Percentiles rank a stretch among this genome's conserved stretches.
Conservation (phyloP, 768 basidiomycete species). For the Pulveroboletus sp. region DNA sequence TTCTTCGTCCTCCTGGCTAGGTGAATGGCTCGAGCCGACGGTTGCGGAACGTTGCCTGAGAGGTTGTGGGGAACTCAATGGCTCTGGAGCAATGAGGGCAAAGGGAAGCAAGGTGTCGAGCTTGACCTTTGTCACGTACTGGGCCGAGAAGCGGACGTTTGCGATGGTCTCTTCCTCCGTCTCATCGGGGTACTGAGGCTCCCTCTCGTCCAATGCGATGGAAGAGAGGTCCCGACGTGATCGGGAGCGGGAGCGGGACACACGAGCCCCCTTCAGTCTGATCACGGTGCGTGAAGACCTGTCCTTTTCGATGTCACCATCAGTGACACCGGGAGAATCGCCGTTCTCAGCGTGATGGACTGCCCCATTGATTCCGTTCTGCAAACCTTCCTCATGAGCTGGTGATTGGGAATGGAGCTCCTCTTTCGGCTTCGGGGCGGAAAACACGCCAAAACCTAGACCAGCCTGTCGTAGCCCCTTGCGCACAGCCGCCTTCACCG, state of each 20-base stretch:
- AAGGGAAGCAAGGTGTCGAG: constrained; percentile 65
- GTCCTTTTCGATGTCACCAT: constrained; percentile 47
- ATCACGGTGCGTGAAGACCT: constrained; percentile 70
- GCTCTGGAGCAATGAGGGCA: constrained; percentile 74
- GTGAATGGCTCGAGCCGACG: constrained; percentile 19
- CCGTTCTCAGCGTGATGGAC: constrained; percentile 30
- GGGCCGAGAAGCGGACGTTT: constrained; percentile 73
- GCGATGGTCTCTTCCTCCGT: constrained; percentile 67
- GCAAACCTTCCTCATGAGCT: constrained; percentile 14
- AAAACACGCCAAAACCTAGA: constrained; percentile 77
- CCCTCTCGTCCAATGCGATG: constrained; percentile 53
- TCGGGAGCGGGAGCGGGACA: constrained; percentile 64
- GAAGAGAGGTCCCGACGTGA: constrained; percentile 66
- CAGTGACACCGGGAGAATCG: constrained; percentile 25
- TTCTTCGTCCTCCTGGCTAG: constrained; percentile 16
- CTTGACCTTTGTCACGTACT: constrained; percentile 57
- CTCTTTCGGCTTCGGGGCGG: constrained; percentile 35
- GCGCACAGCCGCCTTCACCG: constrained; percentile 71
- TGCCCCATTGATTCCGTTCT: constrained; percentile 30
- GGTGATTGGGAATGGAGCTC: constrained; percentile 10
- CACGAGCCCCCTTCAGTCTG: constrained; percentile 49
- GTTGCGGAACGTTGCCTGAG: constrained; percentile 12
- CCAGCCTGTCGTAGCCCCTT: constrained; percentile 60
- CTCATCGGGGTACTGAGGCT: constrained; percentile 53
- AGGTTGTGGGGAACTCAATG: constrained; percentile 37